phyloP scores from a whole-genome alignment of 108 stramenopile species.

The Discostella stelligeroides region DNA sequence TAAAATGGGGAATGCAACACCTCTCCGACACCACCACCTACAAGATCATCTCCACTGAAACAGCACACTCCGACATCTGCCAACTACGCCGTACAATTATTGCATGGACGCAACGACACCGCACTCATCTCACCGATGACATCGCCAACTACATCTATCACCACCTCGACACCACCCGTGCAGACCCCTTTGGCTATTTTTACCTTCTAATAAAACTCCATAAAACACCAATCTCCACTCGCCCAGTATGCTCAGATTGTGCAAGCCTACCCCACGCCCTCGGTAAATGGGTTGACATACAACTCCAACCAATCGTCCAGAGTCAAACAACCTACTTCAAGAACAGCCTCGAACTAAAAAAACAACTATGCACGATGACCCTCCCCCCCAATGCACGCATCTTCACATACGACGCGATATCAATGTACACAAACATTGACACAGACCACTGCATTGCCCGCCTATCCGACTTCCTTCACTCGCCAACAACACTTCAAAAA shows the following conservation, averaged over 20 bases:
- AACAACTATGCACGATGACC: not conserved
- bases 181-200: conserved; percentile 20
- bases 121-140: not conserved
- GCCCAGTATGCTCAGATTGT: conserved; percentile 13
- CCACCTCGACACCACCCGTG: not conserved
- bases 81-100: too few relatives aligned
- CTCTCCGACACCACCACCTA: too few relatives aligned
- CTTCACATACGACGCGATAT: conserved; percentile 12
- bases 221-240: conserved; percentile 1
- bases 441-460: conserved; percentile 4
- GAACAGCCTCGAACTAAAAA: conserved; percentile 12
- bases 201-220: conserved; percentile 21
- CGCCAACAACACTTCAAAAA: too few relatives aligned
- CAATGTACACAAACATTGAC: too few relatives aligned
- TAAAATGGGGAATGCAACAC: too few relatives aligned
- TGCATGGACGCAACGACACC: too few relatives aligned
- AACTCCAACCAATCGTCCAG: conserved; percentile 6
- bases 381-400: conserved; percentile 22
- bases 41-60: too few relatives aligned
- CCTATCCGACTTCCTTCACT: not conserved
- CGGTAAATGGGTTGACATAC: conserved; percentile 18
- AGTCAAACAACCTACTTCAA: conserved; percentile 10
- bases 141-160: not conserved
- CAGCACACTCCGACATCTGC: too few relatives aligned
- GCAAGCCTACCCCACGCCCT: conserved; percentile 19